Evolutionary conservation across 768 basidiomycete species (phyloP), one percentile per base, ranked within the genome.

Genomic region (Clitopilus passeckerianus): DNA sequence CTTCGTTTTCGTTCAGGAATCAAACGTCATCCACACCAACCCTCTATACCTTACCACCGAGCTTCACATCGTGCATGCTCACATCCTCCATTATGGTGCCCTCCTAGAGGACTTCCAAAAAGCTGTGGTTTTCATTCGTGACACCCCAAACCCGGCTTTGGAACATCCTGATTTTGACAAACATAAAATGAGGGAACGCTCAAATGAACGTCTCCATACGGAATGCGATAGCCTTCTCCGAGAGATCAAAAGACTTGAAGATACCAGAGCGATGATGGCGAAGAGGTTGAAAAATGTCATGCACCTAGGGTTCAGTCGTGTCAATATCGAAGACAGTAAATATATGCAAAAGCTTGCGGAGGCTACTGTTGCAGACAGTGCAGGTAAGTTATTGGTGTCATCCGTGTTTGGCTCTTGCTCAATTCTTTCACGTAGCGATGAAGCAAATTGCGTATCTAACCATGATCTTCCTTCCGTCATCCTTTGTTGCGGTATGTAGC

Each of bases 401-500:
- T 18, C 18, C 10, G 10, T 12, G 3, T 24, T 23, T 23, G 15
- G 9, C 8, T 3, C 46, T 43, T 27, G 35, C 41, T 20, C 8
- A 53, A 14, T 43, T 27, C 53, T 34, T 33, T 30, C 27, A 20
- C 18, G 20, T 54, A 75, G 80, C 77, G 16, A 80, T 81, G 75
- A 80, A 80, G 59, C 75, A 84, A 57, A 79, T 86, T 33, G 77
- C 83, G 0, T 85, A 84, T 60, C 69, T 87, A 1, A 83, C 84
- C 0, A 86, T 86, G 82, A 65, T 85, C 16, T 87, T 86, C 67
- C 70, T 86, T 8, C 86, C 86, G 0, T 79, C 82, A 1, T 77
- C 78, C 14, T 81, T 86, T 53, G 69, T 74, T 33, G 77, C 77
- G 7, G 77, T 79, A 64, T 56, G 73, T 68, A 43, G 53, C n/a